Base-by-base conservation (phyloP, 2,329 filamentous ascomycete genomes). In the Talaromyces verruculosus region DNA sequence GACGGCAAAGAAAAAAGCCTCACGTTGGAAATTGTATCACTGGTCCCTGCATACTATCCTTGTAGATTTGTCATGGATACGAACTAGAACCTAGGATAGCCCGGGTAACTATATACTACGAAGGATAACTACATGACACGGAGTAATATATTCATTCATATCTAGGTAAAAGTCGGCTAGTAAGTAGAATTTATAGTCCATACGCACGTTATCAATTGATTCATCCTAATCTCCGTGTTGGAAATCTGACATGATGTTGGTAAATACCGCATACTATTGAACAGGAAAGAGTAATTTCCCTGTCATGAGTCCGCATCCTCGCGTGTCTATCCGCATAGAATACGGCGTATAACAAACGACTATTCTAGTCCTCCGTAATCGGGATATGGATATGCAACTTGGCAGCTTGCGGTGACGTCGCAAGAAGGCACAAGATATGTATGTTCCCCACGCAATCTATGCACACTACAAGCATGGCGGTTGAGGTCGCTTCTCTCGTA, bases 11-110 rank as follows among this genome's bases (percentile, higher is more conserved):
- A n/a, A 45, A 47, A 55, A 43, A 43, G 33, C 47, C 62, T 57
- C 51, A 57, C 51, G n/a, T 64, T 33, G 25, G 35, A 13, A 22
- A 63, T 58, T 47, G 37, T 45, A 19, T 28, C 37, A 35, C 49
- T 63, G 62, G 62, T 64, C 62, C 62, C 62, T 64, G 62, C 62
- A 64, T 64, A 49, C 39, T 30, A 58, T 45, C 61, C 61, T 57
- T 43, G 49, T 63, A 45, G 43, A 37, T 41, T 53, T 35, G 39
- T 35, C 49, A 57, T 63, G 35, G 17, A 60, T 41, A 43, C 37
- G 57, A 39, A 60, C 28, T 19, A 39, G 28, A 19, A 7, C 30
- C 51, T 6, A 35, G 51, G 51, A 6, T 55, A 35, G 17, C 51
- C 51, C 37, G 30, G 30, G 30, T 35, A 55, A 17, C 8, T 55